These are phyloP conservation scores for Escovopsis sp. DNA, from an alignment of 2,329 filamentous ascomycete genomes.

Conservation along the genomic window DNA sequence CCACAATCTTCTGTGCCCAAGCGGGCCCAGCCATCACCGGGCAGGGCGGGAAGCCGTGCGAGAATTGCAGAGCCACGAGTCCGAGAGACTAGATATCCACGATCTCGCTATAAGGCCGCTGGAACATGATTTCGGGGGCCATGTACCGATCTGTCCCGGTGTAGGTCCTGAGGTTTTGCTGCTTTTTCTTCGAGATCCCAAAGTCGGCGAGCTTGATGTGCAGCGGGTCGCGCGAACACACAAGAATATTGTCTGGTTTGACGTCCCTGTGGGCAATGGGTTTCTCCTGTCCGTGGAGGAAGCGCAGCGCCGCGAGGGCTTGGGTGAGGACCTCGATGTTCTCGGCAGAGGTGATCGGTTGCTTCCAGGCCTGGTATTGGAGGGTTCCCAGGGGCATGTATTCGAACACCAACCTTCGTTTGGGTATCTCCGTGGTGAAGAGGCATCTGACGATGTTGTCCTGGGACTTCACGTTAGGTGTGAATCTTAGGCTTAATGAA, in stretches of 20 bases:
- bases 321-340: not conserved
- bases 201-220: constrained; percentile 2
- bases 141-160: not conserved
- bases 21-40: not conserved
- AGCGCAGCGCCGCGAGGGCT: not conserved
- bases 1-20: too few species aligned
- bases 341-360: not conserved
- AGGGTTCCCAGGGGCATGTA: not conserved
- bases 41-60: not conserved
- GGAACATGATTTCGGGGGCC: not conserved
- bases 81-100: constrained; percentile 2
- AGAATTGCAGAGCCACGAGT: not conserved
- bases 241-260: constrained; percentile 2
- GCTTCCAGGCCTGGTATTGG: not conserved
- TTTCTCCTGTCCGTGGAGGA: not conserved
- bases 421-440: not conserved
- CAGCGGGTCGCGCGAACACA: not conserved
- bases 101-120: not conserved
- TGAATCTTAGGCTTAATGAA: not conserved
- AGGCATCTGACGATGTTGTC: not conserved
- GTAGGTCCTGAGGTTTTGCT: not conserved
- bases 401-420: not conserved
- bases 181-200: not conserved
- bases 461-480: not conserved
- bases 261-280: not conserved